Percentiles rank a stretch among this genome's conserved stretches.
Evolutionary conservation across 306 rosid genomes (phyloP).

Genomic region (Trichosanthes cucumerina): DNA sequence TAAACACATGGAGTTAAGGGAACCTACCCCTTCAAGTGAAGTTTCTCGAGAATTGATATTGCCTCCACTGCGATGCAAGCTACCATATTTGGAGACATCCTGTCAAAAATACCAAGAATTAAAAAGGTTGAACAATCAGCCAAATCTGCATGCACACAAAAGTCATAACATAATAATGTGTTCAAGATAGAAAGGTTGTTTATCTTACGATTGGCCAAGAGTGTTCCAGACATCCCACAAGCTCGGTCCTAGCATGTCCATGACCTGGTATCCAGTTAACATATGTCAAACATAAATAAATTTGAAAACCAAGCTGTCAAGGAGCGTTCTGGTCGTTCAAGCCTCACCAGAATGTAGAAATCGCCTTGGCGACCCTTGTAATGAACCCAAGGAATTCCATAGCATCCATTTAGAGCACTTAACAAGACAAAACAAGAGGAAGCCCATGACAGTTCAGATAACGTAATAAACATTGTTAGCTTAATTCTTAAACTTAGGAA

Average conservation of each 20-base stretch:
- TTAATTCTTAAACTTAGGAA: background rate
- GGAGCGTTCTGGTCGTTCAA: slow-evolving; percentile 16
- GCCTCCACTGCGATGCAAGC: slow-evolving; percentile 97
- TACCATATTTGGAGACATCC: slow-evolving; percentile 86
- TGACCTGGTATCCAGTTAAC: slow-evolving; percentile 45
- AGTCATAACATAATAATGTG: background rate
- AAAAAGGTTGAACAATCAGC: background rate
- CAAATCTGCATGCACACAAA: background rate
- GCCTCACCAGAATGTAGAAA: slow-evolving; percentile 82
- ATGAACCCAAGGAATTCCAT: slow-evolving; percentile 88
- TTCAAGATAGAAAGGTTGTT: slow-evolving; percentile 9
- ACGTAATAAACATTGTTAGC: background rate
- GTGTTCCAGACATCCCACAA: slow-evolving; percentile 92
- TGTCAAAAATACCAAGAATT: slow-evolving; percentile 27
- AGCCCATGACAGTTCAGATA: slow-evolving; percentile 2
- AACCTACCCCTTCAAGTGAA: slow-evolving; percentile 80
- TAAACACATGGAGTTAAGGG: background rate
- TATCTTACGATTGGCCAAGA: slow-evolving; percentile 72
- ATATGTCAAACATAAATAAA: slow-evolving; percentile 23
- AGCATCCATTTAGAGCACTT: slow-evolving; percentile 78
- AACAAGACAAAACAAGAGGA: slow-evolving; percentile 5
- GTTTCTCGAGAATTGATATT: slow-evolving; percentile 92
- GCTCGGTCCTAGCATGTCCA: slow-evolving; percentile 98
- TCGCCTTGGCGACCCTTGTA: slow-evolving; percentile 96
- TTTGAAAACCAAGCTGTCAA: slow-evolving; percentile 1